Evolutionary conservation across 192 early-diverging fungal genomes (phyloP).

Genomic region (Piromyces finnis): DNA sequence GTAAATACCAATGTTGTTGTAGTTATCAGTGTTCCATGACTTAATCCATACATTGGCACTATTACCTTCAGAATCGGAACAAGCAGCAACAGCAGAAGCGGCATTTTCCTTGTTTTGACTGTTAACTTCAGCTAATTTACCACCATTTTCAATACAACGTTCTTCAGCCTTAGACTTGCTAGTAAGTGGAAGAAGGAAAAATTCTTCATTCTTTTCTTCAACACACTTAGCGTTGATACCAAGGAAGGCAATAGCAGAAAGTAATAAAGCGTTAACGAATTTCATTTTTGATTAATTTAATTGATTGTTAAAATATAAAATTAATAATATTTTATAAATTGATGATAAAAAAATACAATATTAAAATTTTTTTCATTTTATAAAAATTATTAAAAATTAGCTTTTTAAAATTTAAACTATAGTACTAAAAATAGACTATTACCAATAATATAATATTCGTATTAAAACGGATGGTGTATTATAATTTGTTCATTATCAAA

Average conservation of each 20-base stretch:
- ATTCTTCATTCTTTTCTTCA: not conserved
- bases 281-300: not conserved
- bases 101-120: not conserved
- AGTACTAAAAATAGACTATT: too few species aligned
- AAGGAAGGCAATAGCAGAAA: not conserved
- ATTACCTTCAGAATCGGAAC: not conserved
- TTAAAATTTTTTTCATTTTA: too few species aligned
- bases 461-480: too few species aligned
- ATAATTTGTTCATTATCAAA: too few species aligned
- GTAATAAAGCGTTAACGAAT: not conserved
- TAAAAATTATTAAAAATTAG: not conserved
- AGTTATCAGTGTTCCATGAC: not conserved
- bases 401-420: too few species aligned
- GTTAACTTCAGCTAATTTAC: not conserved
- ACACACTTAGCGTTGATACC: not conserved
- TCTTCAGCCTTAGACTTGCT: not conserved
- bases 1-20: not conserved
- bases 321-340: too few species aligned
- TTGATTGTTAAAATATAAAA: too few species aligned
- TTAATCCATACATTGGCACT: not conserved
- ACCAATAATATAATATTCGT: too few species aligned
- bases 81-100: not conserved
- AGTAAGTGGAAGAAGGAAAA: not conserved
- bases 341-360: not conserved
- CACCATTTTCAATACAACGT: not conserved